Evolutionary conservation across 345 rosid genomes (phyloP).

Genomic region (Salix udensis): DNA sequence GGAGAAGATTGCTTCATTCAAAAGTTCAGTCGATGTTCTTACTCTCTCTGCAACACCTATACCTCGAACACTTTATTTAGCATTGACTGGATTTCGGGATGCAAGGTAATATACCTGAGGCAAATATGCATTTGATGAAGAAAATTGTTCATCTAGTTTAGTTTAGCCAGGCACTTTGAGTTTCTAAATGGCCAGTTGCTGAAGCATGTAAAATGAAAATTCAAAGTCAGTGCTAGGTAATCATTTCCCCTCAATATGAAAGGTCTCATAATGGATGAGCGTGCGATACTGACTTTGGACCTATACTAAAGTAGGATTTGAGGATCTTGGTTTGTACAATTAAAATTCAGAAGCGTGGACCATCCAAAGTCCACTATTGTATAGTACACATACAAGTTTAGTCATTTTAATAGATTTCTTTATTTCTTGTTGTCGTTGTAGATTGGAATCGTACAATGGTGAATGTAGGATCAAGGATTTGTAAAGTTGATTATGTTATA

Average conservation of each 20-base stretch:
- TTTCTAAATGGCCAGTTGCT: neutral
- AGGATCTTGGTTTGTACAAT: neutral
- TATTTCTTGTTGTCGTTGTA: no score
- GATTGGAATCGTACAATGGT: no score
- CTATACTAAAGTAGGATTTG: neutral
- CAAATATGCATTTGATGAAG: neutral
- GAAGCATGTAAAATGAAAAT: neutral
- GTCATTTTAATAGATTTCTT: no score
- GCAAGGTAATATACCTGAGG: constrained; percentile 60
- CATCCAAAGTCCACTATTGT: neutral
- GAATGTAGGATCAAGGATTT: neutral
- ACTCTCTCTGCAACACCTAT: constrained; percentile 97
- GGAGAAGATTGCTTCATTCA: constrained; percentile 93
- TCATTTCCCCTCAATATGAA: neutral
- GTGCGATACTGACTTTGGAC: neutral
- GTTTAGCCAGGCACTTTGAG: constrained; percentile 1
- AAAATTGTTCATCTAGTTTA: constrained; percentile 4
- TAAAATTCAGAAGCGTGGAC: neutral
- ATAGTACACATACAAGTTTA: neutral
- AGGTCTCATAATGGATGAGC: neutral
- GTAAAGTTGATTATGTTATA: neutral
- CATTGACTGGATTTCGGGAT: constrained; percentile 97
- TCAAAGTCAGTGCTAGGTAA: neutral
- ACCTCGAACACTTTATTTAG: constrained; percentile 91
- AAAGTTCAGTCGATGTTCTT: constrained; percentile 91